Conservation (phyloP, 306 rosid genomes). For the Chamaecrista fasciculata region DNA sequence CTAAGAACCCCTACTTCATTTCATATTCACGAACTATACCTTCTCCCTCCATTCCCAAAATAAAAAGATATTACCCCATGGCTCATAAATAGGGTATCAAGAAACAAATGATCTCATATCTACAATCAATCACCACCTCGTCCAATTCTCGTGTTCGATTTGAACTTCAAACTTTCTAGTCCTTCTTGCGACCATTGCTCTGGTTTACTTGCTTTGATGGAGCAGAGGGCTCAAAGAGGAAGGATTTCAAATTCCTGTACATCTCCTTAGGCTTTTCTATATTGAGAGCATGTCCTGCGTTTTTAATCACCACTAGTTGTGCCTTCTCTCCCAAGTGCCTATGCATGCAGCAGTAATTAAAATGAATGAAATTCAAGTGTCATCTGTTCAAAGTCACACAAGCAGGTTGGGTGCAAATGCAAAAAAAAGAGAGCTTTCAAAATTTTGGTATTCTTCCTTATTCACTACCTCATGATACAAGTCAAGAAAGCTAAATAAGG, state of each 20-base stretch:
- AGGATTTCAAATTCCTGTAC: conserved; percentile 51
- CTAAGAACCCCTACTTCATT: no score
- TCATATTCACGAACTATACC: no score
- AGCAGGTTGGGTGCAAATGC: not conserved
- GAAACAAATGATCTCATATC: not conserved
- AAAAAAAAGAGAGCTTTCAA: not conserved
- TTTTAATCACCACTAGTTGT: conserved; percentile 59
- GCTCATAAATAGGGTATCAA: not conserved
- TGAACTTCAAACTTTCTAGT: conserved; percentile 43
- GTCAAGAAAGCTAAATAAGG: conserved; percentile 12
- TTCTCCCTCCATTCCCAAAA: no score
- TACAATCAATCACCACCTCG: conserved; percentile 7
- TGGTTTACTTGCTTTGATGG: conserved; percentile 32
- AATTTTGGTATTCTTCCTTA: not conserved
- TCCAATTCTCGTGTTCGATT: not conserved
- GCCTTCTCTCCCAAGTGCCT: conserved; percentile 79
- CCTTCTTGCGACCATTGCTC: conserved; percentile 51
- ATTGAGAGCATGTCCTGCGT: conserved; percentile 86
- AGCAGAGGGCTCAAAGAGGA: conserved; percentile 48
- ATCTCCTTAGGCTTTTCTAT: conserved; percentile 75
- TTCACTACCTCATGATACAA: not conserved
- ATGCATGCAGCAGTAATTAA: not conserved
- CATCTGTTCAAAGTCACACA: not conserved
- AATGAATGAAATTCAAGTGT: not conserved
- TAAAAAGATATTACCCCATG: not conserved